phyloP scores from a whole-genome alignment of 2,329 filamentous ascomycete species.

The Talaromyces sp. region DNA sequence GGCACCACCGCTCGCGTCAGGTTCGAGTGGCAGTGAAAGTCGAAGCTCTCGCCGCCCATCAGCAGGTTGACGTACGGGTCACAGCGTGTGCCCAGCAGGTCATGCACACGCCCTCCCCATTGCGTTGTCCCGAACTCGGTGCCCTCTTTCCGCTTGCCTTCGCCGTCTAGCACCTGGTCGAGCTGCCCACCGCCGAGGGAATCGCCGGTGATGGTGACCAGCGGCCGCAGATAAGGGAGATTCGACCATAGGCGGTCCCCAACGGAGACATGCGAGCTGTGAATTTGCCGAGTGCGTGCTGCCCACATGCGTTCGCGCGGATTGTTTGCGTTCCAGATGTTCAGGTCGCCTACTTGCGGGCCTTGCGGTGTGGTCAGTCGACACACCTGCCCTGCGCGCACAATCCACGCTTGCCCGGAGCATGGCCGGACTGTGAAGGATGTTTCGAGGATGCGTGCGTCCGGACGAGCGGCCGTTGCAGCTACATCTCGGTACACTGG shows the following conservation, averaged over 20 bases:
- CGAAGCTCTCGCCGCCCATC: conserved; percentile 63
- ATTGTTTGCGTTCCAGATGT: conserved; percentile 73
- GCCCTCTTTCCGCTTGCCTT: conserved; percentile 34
- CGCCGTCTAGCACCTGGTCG: conserved; percentile 28
- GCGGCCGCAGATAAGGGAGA: conserved; percentile 68
- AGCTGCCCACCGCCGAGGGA: conserved; percentile 45
- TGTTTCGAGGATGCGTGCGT: conserved; percentile 25
- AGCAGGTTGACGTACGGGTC: conserved; percentile 78
- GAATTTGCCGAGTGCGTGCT: conserved; percentile 68
- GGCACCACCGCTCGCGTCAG: conserved; percentile 66
- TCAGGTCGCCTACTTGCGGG: conserved; percentile 76
- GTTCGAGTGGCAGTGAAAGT: conserved; percentile 82
- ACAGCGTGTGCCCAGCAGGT: conserved; percentile 74
- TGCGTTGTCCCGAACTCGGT: conserved; percentile 34
- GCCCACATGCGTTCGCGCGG: conserved; percentile 81
- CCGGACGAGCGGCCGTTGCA: conserved; percentile 23
- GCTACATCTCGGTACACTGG: conserved; percentile 33
- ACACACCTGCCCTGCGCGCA: conserved; percentile 61
- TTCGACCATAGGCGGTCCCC: conserved; percentile 72
- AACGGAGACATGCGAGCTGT: conserved; percentile 66
- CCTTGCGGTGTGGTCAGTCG: conserved; percentile 70
- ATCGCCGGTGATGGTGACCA: conserved; percentile 66
- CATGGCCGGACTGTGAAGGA: conserved; percentile 65
- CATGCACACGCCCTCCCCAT: conserved; percentile 65
- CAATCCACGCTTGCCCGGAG: conserved; percentile 67